Base-by-base conservation (phyloP, 2,329 filamentous ascomycete species). In the Fusarium clavum region DNA sequence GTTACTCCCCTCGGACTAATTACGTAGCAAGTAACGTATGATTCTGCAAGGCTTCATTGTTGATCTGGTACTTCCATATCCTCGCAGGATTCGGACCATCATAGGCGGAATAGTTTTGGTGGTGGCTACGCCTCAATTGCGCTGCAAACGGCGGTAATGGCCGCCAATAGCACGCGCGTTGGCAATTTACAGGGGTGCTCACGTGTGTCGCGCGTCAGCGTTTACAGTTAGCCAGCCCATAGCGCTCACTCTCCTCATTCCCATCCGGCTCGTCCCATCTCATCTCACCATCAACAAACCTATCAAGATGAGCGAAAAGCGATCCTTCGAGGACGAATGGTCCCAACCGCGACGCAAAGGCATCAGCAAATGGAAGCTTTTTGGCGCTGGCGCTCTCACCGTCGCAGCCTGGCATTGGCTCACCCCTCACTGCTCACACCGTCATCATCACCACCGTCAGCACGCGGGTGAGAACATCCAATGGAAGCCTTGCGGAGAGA, bases 401-500 rank as follows among this genome's bases (percentile, higher is more conserved):
- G 27, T 67, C 0, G 61, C 47, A 8, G 64, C 57, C 2, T 52
- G 49, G 54, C 48, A 71, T 32, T 71, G 52, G 53, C 54, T 71
- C 3, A 20, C 44, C n/a, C 61, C 54, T 43, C 54, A 51, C 40
- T 69, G 68, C 45, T 24, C 64, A 20, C 64, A 64, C 52, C 64
- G 32, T 46, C 64, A 59, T 12, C 43, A 69, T 18, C 51, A 48
- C 18, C 43, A 27, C 12, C 34, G 27, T 45, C 41, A 40, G 10
- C 43, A 30, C 25, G 25, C n/a, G 6, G 69, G 64, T 16, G 69
- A 71, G 47, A 62, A 34, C 20, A 52, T 71, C n/a, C 32, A 52
- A 44, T 85, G 83, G 83, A 73, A 76, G 20, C 57, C 66, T 3
- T 85, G 83, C 57, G 83, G 82, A 20, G 72, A 71, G 13, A 67